phyloP scores from a whole-genome alignment of 1,139 yeast species.

The Yamadazyma kanchanaburiensis region DNA sequence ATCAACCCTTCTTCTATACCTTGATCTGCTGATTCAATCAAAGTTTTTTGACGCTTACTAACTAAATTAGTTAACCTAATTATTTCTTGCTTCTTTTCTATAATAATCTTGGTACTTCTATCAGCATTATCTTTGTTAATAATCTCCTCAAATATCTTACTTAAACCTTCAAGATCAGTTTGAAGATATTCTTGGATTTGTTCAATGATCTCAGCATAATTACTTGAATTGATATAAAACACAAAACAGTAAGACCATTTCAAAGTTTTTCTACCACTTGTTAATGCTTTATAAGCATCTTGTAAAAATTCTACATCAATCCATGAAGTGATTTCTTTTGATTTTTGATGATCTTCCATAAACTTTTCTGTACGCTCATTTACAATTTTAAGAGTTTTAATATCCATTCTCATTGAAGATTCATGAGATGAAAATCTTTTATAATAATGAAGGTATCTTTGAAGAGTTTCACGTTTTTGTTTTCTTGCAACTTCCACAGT shows the following conservation, averaged over 20 bases:
- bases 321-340: slow-evolving; percentile 58
- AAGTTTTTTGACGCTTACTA: slow-evolving; percentile 43
- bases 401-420: slow-evolving; percentile 72
- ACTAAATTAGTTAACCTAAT: slow-evolving; percentile 47
- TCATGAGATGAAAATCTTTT: slow-evolving; percentile 76
- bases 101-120: slow-evolving; percentile 31
- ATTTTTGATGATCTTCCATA: slow-evolving; percentile 42
- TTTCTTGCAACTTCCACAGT: slow-evolving; percentile 30
- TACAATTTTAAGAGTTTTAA: slow-evolving; percentile 57
- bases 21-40: slow-evolving; percentile 49
- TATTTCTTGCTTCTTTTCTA: slow-evolving; percentile 48
- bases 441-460: slow-evolving; percentile 74
- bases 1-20: slow-evolving; percentile 13
- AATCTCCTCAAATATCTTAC: slow-evolving; percentile 63
- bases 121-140: slow-evolving; percentile 40
- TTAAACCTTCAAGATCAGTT: slow-evolving; percentile 73
- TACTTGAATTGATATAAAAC: slow-evolving; percentile 54
- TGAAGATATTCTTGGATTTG: slow-evolving; percentile 71
- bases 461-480: slow-evolving; percentile 41
- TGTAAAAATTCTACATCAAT: slow-evolving; percentile 83
- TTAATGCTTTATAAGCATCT: slow-evolving; percentile 63
- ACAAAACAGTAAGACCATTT: slow-evolving; percentile 93
- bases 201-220: slow-evolving; percentile 62
- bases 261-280: slow-evolving; percentile 70
- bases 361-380: slow-evolving; percentile 59